Conservation (phyloP, 78 protist genomes). For the Dictyostelium capitatum region DNA sequence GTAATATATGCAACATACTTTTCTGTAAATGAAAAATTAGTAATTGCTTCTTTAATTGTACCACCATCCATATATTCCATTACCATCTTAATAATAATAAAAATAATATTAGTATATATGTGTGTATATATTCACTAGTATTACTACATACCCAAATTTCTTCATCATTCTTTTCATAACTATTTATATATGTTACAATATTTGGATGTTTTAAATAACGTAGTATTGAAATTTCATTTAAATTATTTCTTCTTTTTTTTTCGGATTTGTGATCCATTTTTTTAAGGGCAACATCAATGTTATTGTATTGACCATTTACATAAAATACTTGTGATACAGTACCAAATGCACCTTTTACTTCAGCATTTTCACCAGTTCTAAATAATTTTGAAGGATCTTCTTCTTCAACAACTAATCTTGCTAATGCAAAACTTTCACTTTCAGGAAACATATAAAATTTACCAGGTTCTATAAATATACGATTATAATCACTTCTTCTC, state of each 20-base stretch:
- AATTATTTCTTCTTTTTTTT: constrained; percentile 57
- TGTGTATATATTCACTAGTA: background rate
- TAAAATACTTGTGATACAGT: constrained; percentile 58
- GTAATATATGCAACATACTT: constrained; percentile 70
- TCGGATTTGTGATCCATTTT: constrained; percentile 72
- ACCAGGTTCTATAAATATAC: constrained; percentile 78
- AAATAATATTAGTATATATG: background rate
- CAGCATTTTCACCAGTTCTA: constrained; percentile 18
- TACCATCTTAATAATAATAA: constrained; percentile 13
- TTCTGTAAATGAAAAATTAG: constrained; percentile 68
- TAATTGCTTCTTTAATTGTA: constrained; percentile 64
- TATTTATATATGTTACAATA: constrained; percentile 63
- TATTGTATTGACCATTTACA: constrained; percentile 5
- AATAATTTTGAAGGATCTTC: constrained; percentile 74
- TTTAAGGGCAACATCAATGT: constrained; percentile 54
- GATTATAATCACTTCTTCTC: constrained; percentile 47
- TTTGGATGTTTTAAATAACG: constrained; percentile 72
- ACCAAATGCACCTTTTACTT: constrained; percentile 67
- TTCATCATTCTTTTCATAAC: constrained; percentile 77
- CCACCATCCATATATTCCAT: constrained; percentile 81
- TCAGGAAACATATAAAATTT: constrained; percentile 62
- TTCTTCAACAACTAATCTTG: constrained; percentile 40
- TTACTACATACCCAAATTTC: constrained; percentile 62
- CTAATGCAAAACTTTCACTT: constrained; percentile 51
- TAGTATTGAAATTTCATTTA: constrained; percentile 65